Percentiles rank a stretch among this genome's conserved stretches.
Evolutionary conservation across 176 grass and related monocot genomes (phyloP).

Genomic region (barley (Hordeum vulgare)): MorexV3_pseudomolecules_assembly NC_058523.1:559267651-559268150

Average conservation of each 20-base stretch:
- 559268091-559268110: conserved; percentile 89
- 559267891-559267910: not conserved
- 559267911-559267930: not conserved
- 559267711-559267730: not conserved
- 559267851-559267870: not conserved
- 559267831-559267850: not conserved
- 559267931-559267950: not conserved
- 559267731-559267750: not conserved
- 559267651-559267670: not conserved
- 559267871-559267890: not conserved
- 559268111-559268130: conserved; percentile 91
- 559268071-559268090: conserved; percentile 81
- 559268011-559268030: conserved; percentile 79
- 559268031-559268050: conserved; percentile 94
- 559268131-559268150: conserved; percentile 84
- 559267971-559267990: conserved; percentile 86
- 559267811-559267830: not conserved
- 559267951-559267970: conserved; percentile 2
- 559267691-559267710: too few relatives aligned
- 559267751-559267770: not conserved
- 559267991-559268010: conserved; percentile 86
- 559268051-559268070: conserved; percentile 92
- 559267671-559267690: not conserved
- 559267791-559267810: not conserved
- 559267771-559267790: not conserved